Conservation (phyloP, 768 basidiomycete genomes). For the Xerocomus brunneocitrinus region DNA sequence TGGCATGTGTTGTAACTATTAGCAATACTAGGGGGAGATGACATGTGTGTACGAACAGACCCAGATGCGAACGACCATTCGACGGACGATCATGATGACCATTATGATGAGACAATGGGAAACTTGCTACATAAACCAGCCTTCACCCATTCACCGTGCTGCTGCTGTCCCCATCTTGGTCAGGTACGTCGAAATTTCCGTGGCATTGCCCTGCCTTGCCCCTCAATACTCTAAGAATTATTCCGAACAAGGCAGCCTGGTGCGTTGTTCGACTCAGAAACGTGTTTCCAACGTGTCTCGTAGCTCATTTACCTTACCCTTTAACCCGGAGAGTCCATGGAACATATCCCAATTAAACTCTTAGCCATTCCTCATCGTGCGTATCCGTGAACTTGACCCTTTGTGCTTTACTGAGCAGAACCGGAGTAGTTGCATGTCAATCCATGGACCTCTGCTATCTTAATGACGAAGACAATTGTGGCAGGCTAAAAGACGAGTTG, state of each 20-base stretch:
- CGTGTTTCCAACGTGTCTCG: slow-evolving; percentile 28
- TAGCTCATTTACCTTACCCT: slow-evolving; percentile 18
- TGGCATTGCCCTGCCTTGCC: slow-evolving; percentile 9
- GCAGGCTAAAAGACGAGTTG: slow-evolving; percentile 20
- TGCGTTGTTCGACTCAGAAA: slow-evolving; percentile 20
- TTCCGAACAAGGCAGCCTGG: slow-evolving; percentile 19
- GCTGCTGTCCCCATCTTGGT: background rate
- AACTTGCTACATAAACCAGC: background rate
- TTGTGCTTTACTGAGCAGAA: slow-evolving; percentile 2
- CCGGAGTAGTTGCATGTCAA: slow-evolving; percentile 5
- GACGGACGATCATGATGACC: background rate
- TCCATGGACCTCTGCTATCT: slow-evolving; percentile 26
- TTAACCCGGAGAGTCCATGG: slow-evolving; percentile 23
- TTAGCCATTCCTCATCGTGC: slow-evolving; percentile 19
- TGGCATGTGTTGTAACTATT: slow-evolving; percentile 2
- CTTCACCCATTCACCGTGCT: slow-evolving; percentile 6
- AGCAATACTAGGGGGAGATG: background rate
- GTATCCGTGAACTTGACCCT: slow-evolving; percentile 3
- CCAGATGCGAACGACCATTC: background rate
- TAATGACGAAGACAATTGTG: slow-evolving; percentile 11
- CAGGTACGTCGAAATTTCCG: slow-evolving; percentile 20
- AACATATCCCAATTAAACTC: slow-evolving; percentile 19
- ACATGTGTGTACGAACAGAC: slow-evolving; percentile 4
- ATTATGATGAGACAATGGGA: background rate
- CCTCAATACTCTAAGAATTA: slow-evolving; percentile 6